Evolutionary conservation across 768 basidiomycete genomes (phyloP).

Genomic region (Hygrophoropsis aurantiaca): DNA sequence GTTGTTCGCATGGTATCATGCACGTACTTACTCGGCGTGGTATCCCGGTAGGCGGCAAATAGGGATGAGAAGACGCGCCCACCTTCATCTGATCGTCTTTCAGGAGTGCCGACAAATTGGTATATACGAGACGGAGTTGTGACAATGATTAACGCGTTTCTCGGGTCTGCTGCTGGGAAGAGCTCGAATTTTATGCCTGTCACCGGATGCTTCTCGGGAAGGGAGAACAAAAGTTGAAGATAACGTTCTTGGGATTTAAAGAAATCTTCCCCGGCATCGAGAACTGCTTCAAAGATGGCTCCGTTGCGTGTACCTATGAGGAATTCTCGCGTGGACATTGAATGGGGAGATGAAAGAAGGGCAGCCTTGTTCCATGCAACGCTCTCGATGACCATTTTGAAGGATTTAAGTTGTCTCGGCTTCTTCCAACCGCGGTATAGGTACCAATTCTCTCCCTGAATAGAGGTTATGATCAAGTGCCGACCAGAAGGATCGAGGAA

Average conservation of each 20-base stretch:
- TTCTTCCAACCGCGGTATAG: slow-evolving; percentile 80
- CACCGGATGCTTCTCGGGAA: slow-evolving; percentile 80
- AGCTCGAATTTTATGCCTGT: slow-evolving; percentile 84
- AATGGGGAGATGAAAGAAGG: slow-evolving; percentile 60
- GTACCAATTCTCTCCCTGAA: slow-evolving; percentile 93
- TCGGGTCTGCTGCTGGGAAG: slow-evolving; percentile 63
- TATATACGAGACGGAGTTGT: slow-evolving; percentile 90
- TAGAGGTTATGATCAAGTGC: slow-evolving; percentile 85
- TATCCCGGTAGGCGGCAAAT: slow-evolving; percentile 73
- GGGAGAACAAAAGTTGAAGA: slow-evolving; percentile 67
- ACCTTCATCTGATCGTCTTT: slow-evolving; percentile 70
- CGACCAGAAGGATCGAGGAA: slow-evolving; percentile 93
- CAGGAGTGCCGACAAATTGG: slow-evolving; percentile 76
- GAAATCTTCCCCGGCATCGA: slow-evolving; percentile 90
- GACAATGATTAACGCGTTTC: slow-evolving; percentile 67
- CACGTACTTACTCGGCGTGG: slow-evolving; percentile 69
- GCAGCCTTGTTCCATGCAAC: slow-evolving; percentile 87
- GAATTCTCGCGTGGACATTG: slow-evolving; percentile 79
- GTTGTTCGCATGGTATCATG: background rate
- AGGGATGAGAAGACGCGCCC: slow-evolving; percentile 73
- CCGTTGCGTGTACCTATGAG: slow-evolving; percentile 86
- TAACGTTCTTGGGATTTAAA: slow-evolving; percentile 88
- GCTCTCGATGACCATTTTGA: slow-evolving; percentile 87
- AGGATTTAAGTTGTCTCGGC: slow-evolving; percentile 71
- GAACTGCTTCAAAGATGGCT: slow-evolving; percentile 81